A percentile compares a stretch with the other conserved stretches of the same genome.
phyloP scores from a whole-genome alignment of 1,139 yeast species.

The Meyerozyma athensensis region DNA sequence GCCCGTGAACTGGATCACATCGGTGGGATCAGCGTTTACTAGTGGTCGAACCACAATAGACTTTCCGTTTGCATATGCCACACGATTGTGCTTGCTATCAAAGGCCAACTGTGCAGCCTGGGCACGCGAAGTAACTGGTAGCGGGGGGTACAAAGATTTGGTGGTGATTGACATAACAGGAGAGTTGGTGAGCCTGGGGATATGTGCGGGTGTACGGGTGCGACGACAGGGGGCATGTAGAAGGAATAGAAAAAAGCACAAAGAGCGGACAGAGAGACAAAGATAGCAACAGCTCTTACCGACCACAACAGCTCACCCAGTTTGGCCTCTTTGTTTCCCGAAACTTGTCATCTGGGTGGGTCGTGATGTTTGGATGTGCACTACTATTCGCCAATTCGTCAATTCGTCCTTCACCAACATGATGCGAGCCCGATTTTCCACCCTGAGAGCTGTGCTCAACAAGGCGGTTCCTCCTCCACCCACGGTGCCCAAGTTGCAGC shows the following conservation, averaged over 20 bases:
- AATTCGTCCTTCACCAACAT: neutral
- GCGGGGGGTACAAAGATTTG: slow-evolving; percentile 54
- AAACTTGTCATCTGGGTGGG: no score
- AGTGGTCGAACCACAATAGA: slow-evolving; percentile 71
- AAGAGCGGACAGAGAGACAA: neutral
- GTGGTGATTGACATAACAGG: neutral
- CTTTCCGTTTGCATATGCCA: slow-evolving; percentile 81
- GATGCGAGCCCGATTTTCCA: slow-evolving; percentile 2
- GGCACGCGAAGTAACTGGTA: slow-evolving; percentile 72
- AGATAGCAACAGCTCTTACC: neutral
- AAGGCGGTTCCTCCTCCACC: slow-evolving; percentile 1
- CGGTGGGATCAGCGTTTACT: slow-evolving; percentile 30
- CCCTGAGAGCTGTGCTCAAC: neutral
- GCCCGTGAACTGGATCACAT: slow-evolving; percentile 62
- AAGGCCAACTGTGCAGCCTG: slow-evolving; percentile 70
- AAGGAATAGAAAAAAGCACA: neutral
- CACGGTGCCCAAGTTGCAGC: neutral
- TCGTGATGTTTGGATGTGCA: slow-evolving; percentile 1
- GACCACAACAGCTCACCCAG: no score
- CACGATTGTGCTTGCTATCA: slow-evolving; percentile 59
- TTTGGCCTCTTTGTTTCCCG: no score
- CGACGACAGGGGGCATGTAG: no score
- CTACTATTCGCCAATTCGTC: slow-evolving; percentile 1
- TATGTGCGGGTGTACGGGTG: neutral
- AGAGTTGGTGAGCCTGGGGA: neutral